phyloP scores from a whole-genome alignment of 2,329 filamentous ascomycete genomes.

The Cladosporium austrohemisphaericum region DNA sequence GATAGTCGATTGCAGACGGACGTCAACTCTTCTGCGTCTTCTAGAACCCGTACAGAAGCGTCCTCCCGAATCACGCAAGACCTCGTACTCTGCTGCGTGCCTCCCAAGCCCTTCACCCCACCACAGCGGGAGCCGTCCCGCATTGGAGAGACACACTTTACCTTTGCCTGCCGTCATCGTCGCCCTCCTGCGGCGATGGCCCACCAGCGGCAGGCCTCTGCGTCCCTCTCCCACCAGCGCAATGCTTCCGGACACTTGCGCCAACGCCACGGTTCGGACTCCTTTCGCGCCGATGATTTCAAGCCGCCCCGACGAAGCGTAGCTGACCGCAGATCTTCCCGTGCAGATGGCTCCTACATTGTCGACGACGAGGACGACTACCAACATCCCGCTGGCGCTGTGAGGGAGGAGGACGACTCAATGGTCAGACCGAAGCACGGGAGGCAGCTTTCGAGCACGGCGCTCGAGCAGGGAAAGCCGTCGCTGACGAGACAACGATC shows the following conservation, averaged over 20 bases:
- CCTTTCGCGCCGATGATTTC: slow-evolving; percentile 10
- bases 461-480: not conserved
- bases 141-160: no score
- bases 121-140: slow-evolving; percentile 2
- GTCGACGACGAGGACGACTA: slow-evolving; percentile 15
- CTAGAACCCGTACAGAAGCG: slow-evolving; percentile 6
- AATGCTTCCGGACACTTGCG: slow-evolving; percentile 25
- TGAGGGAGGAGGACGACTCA: slow-evolving; percentile 13
- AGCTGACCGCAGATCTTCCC: slow-evolving; percentile 8
- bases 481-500: slow-evolving; percentile 8
- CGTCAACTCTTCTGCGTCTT: slow-evolving; percentile 2
- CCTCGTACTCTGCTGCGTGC: not conserved
- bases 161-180: slow-evolving; percentile 1
- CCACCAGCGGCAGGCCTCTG: slow-evolving; percentile 18
- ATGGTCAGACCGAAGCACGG: not conserved
- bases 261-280: slow-evolving; percentile 25
- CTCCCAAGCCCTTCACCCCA: not conserved
- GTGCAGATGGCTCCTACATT: slow-evolving; percentile 13
- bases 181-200: slow-evolving; percentile 16
- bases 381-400: not conserved
- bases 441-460: not conserved
- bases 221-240: slow-evolving; percentile 15
- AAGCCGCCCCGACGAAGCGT: slow-evolving; percentile 5
- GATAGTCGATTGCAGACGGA: not conserved
- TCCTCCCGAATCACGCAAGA: slow-evolving; percentile 10